Conservation (phyloP, 2,329 filamentous ascomycete species). For the Fusarium sp. region DNA sequence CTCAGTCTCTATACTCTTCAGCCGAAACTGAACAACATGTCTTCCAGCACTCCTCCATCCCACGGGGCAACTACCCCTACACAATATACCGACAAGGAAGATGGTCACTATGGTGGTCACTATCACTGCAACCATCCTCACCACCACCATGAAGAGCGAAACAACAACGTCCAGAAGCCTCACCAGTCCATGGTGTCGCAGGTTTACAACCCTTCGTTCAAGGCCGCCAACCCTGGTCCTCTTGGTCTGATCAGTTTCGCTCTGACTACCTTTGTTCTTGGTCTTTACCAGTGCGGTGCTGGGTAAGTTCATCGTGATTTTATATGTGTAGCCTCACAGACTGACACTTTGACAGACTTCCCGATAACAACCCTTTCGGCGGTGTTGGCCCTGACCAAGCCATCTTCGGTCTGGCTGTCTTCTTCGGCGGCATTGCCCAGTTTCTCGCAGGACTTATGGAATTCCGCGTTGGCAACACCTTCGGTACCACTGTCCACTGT, state of each 20-base stretch:
- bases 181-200: conserved; percentile 53
- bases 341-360: too few relatives aligned
- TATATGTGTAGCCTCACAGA: too few relatives aligned
- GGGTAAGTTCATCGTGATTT: conserved; percentile 61
- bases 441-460: conserved; percentile 72
- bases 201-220: conserved; percentile 52
- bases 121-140: conserved; percentile 30
- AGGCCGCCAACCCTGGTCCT: conserved; percentile 69
- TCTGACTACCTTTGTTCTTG: conserved; percentile 72
- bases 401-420: conserved; percentile 52
- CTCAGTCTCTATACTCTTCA: neutral
- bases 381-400: conserved; percentile 51
- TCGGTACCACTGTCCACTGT: conserved; percentile 69
- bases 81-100: conserved; percentile 41
- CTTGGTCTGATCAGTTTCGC: conserved; percentile 72
- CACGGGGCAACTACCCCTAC: conserved; percentile 43
- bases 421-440: conserved; percentile 75
- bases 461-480: conserved; percentile 68
- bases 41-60: conserved; percentile 35
- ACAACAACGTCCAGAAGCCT: conserved; percentile 30
- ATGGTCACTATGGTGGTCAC: conserved; percentile 9
- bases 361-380: conserved; percentile 49
- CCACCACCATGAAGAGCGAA: conserved; percentile 27
- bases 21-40: conserved; percentile 26
- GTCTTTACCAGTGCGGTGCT: conserved; percentile 58